Evolutionary conservation across 1,284 basidiomycete genomes (phyloP).

Genomic region (Phaffia rhodozyma): DNA sequence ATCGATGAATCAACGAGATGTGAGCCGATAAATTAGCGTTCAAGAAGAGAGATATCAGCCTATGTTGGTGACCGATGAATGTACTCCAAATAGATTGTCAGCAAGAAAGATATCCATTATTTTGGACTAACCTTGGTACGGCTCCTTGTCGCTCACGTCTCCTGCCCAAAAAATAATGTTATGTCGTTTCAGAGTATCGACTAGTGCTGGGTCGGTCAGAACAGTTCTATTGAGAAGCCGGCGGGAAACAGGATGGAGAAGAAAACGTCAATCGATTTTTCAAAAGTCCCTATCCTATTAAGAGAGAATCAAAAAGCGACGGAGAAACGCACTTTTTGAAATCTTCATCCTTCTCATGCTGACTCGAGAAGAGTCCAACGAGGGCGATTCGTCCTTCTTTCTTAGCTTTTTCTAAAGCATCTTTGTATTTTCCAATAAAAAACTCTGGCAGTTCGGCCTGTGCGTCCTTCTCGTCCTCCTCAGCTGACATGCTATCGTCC

Average conservation of each 20-base stretch:
- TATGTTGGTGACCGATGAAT: background rate
- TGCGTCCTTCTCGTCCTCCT: constrained; percentile 30
- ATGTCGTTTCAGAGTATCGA: constrained; percentile 53
- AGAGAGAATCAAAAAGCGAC: background rate
- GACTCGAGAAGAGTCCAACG: constrained; percentile 72
- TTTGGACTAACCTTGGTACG: constrained; percentile 59
- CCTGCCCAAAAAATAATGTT: constrained; percentile 74
- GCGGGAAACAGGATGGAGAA: background rate
- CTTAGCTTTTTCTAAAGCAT: constrained; percentile 57
- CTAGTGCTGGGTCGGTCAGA: constrained; percentile 57
- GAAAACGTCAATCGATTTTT: background rate
- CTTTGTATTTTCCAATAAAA: constrained; percentile 67
- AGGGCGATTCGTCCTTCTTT: constrained; percentile 62
- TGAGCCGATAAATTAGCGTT: constrained; percentile 14
- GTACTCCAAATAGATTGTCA: background rate
- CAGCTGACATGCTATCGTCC: constrained; percentile 24
- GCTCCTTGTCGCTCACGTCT: constrained; percentile 64
- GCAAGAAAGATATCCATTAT: background rate
- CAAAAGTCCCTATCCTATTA: background rate
- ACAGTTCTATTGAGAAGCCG: constrained; percentile 44
- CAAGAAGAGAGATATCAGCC: background rate
- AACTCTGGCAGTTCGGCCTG: constrained; percentile 60
- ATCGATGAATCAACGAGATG: constrained; percentile 3
- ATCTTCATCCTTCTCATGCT: constrained; percentile 75
- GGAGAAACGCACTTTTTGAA: constrained; percentile 57